phyloP scores from a whole-genome alignment of 192 early-diverging fungal species.

The Thamnidium elegans region DNA sequence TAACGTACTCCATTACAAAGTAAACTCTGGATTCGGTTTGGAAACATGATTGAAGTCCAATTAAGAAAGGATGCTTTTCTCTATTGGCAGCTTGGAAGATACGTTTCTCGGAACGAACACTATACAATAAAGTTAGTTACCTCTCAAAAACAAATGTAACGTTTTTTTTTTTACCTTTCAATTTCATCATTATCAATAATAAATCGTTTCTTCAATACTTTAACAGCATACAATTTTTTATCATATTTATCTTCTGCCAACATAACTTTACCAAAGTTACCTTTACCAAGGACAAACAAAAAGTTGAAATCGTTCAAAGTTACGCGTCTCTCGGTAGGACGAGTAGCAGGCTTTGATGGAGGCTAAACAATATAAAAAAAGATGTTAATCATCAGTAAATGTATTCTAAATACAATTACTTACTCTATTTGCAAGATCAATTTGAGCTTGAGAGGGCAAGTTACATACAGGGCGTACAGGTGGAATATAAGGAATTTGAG shows the following conservation, averaged over 20 bases:
- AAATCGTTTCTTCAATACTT: conserved; percentile 97
- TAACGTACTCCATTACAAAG: conserved; percentile 98
- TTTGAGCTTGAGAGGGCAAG: background rate
- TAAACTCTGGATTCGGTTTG: conserved; percentile 93
- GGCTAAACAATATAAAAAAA: background rate
- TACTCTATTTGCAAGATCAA: no score
- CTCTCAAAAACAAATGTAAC: background rate
- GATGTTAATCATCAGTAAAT: background rate
- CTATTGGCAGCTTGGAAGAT: conserved; percentile 90
- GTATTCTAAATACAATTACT: no score
- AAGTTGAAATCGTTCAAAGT: conserved; percentile 93
- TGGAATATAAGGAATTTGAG: no score
- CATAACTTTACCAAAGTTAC: conserved; percentile 99
- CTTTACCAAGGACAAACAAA: conserved; percentile 92
- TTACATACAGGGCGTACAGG: background rate
- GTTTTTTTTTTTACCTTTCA: conserved; percentile 54
- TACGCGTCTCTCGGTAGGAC: conserved; percentile 51
- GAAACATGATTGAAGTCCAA: conserved; percentile 96
- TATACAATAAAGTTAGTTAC: conserved; percentile 5
- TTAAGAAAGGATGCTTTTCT: conserved; percentile 92
- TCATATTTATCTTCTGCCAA: conserved; percentile 88
- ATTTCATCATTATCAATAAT: conserved; percentile 99
- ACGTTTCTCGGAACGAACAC: conserved; percentile 90
- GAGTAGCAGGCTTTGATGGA: background rate
- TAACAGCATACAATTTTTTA: conserved; percentile 89